Conservation (phyloP, 306 rosid genomes). For the Fragaria iinumae region DNA sequence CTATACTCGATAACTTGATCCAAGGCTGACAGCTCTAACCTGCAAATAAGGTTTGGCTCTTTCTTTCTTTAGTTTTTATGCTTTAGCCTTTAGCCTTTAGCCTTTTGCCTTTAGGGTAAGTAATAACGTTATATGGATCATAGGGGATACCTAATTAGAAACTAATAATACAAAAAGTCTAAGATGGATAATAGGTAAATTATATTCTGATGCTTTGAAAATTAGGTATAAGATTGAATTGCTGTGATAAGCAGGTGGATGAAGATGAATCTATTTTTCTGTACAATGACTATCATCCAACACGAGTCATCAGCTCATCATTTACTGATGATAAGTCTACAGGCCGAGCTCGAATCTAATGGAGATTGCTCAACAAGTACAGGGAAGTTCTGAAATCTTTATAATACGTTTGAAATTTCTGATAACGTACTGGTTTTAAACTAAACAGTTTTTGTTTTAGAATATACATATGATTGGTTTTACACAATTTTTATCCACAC, state of each 20-base stretch:
- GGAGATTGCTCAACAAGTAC: neutral
- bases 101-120: neutral
- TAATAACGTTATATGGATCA: neutral
- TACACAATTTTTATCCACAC: no score
- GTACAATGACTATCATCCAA: neutral
- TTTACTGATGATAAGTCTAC: neutral
- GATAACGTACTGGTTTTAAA: no score
- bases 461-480: no score
- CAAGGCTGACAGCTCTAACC: neutral
- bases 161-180: no score
- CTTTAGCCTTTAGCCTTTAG: neutral
- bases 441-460: no score
- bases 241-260: neutral
- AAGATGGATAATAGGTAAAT: no score
- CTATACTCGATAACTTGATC: neutral
- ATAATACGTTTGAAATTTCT: no score
- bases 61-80: neutral
- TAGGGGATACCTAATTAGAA: neutral
- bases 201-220: neutral
- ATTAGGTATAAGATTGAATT: neutral
- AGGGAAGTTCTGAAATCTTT: neutral
- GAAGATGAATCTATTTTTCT: neutral
- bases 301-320: no score
- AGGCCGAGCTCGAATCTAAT: neutral
- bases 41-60: neutral